These are phyloP conservation scores for Forsythia viridissima DNA, from an alignment of 257 asterid species.

Conservation along the genomic window DNA sequence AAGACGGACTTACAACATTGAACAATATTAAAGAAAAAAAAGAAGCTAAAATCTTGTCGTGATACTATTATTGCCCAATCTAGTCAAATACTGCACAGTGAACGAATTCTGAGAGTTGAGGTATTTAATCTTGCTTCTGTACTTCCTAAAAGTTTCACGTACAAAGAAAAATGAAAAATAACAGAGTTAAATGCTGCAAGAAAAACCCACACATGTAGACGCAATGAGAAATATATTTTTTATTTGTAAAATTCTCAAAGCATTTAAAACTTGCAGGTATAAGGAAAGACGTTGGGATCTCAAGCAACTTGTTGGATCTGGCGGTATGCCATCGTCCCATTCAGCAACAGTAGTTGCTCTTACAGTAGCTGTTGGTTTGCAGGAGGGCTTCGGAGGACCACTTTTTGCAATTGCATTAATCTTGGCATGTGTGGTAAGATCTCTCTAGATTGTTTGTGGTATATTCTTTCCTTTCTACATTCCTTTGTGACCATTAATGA, in stretches of 20 bases:
- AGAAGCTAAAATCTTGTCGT: no score
- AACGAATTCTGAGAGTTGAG: neutral
- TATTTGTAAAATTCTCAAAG: conserved; percentile 19
- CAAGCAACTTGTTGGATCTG: conserved; percentile 80
- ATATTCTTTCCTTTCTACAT: neutral
- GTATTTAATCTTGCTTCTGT: neutral
- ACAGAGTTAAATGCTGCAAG: neutral
- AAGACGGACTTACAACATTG: neutral
- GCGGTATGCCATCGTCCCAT: conserved; percentile 99
- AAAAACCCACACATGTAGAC: neutral
- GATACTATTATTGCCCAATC: neutral
- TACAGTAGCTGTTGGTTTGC: conserved; percentile 76
- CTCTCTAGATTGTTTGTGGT: conserved; percentile 11
- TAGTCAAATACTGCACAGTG: neutral
- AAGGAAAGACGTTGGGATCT: conserved; percentile 82
- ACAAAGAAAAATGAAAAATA: neutral
- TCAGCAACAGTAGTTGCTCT: conserved; percentile 93
- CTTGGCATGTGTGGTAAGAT: conserved; percentile 84
- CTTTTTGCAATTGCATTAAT: conserved; percentile 64
- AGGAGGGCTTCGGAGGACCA: conserved; percentile 87
- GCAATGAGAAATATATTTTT: neutral
- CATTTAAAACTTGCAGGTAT: conserved; percentile 70
- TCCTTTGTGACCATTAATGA: neutral
- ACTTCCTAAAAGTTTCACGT: neutral
- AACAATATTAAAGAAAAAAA: neutral